Conservation (phyloP, 208 protist species). For the Wallacemonas sp. region DNA sequence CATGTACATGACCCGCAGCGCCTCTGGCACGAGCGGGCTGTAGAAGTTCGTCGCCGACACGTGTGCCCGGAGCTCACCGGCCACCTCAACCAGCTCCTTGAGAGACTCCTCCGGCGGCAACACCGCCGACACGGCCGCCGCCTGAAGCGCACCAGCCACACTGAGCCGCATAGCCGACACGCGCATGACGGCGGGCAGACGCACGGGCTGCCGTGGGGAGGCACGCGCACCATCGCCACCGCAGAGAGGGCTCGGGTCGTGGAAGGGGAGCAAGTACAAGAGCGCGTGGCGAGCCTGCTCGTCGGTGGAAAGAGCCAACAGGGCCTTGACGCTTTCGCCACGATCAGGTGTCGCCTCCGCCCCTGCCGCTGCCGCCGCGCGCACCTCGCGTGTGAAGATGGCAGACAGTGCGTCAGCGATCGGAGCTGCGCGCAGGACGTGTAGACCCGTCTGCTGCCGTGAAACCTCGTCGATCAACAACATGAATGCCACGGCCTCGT, state of each 20-base stretch:
- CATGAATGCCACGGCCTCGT: slow-evolving; percentile 49
- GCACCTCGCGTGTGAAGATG: slow-evolving; percentile 24
- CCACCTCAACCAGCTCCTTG: slow-evolving; percentile 32
- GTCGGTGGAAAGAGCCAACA: background rate
- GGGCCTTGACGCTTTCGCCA: background rate
- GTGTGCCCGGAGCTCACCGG: background rate
- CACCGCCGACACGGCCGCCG: slow-evolving; percentile 31
- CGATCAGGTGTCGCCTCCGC: background rate
- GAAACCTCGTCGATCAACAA: slow-evolving; percentile 67
- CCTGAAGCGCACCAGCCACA: slow-evolving; percentile 34
- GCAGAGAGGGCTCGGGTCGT: slow-evolving; percentile 20
- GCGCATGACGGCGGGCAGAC: slow-evolving; percentile 23
- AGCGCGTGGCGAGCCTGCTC: slow-evolving; percentile 15
- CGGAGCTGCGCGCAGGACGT: slow-evolving; percentile 37
- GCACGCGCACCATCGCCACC: background rate
- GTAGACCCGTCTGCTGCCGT: slow-evolving; percentile 17
- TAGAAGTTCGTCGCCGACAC: slow-evolving; percentile 52
- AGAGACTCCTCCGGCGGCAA: slow-evolving; percentile 46
- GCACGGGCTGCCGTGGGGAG: background rate
- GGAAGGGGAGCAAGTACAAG: slow-evolving; percentile 26
- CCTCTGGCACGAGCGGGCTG: slow-evolving; percentile 39
- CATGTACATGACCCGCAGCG: slow-evolving; percentile 57
- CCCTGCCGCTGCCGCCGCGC: background rate
- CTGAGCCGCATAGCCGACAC: slow-evolving; percentile 21
- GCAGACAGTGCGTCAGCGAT: slow-evolving; percentile 27